These are phyloP conservation scores for Didymella sp. DNA, from an alignment of 2,329 filamentous ascomycete genomes.

Conservation along the genomic window DNA sequence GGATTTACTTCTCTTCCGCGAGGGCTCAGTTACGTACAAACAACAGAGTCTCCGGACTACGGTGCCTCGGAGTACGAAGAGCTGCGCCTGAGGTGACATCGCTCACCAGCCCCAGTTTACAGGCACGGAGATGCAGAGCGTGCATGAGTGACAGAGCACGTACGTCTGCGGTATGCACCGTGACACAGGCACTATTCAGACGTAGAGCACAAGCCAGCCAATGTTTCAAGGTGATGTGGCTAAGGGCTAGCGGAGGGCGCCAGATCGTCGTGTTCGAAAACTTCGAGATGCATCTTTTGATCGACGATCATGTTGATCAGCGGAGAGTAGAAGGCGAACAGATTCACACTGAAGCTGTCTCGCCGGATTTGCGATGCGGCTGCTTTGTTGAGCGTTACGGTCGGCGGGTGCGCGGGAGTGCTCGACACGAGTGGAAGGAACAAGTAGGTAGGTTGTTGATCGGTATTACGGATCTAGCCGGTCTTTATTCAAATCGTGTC, in stretches of 20 bases:
- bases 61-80: no score
- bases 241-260: constrained; percentile 5
- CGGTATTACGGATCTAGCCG: constrained; percentile 1
- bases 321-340: constrained; percentile 2
- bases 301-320: constrained; percentile 7
- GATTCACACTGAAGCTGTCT: neutral
- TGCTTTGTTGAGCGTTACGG: neutral
- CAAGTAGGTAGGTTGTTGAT: constrained; percentile 2
- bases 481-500: neutral
- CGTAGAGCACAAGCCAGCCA: constrained; percentile 3
- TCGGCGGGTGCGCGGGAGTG: neutral
- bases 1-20: no score
- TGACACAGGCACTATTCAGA: constrained; percentile 7
- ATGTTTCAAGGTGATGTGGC: constrained; percentile 10
- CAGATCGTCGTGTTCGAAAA: constrained; percentile 7
- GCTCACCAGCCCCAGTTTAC: neutral
- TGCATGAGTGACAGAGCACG: neutral
- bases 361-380: neutral
- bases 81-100: no score
- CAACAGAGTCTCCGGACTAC: no score
- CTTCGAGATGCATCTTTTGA: neutral
- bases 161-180: neutral
- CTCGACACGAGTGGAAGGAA: neutral
- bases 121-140: neutral
- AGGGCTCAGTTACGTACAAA: no score